Base-by-base conservation (phyloP, 1,284 basidiomycete genomes). In the Cystobasidium pallidum region DNA sequence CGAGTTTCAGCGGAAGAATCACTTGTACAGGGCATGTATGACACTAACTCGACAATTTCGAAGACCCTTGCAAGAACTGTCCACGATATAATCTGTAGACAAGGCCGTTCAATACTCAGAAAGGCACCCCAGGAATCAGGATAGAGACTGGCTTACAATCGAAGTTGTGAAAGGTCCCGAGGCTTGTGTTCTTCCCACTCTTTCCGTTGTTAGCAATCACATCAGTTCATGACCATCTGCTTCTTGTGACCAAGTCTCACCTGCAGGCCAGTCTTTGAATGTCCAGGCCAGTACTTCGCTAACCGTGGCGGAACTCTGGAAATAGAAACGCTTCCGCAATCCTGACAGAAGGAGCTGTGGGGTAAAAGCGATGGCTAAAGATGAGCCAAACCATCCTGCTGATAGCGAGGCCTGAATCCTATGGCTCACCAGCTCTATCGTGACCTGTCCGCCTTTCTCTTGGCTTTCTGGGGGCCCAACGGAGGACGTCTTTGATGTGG, bases 261-360 rank as follows among this genome's bases (percentile, higher is more conserved):
- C 51, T 43, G 34, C 24, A 26, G 68, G 68, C 68, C 68, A 71
- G 32, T 71, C 68, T 39, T 52, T 64, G 61, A 49, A 71, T 28
- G 52, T 51, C 47, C 49, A 57, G 43, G 68, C 68, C 49, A 64
- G 30, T 32, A 71, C 61, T 45, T 71, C 68, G 49, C 26, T 64
- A 41, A 71, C 39, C 4, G 67, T 61, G 8, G 67, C 30, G 30
- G 67, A 36, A 15, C 24, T 30, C 28, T 51, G 61, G 67, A 70
- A 70, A 26, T 39, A 45, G 47, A 70, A 70, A 30, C 67, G 39
- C 28, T 62, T 62, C 57, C 67, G 39, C 32, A 47, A 36, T 30
- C 67, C 67, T 26, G 67, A 70, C 11, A 70, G 45, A 17, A 62
- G 55, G 28, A 70, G 67, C 67, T 70, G n/a, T n/a, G n/a, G n/a